Evolutionary conservation across 768 basidiomycete species (phyloP), one percentile per base, ranked within the genome.

Genomic region (Hemileccinum rubropunctum): DNA sequence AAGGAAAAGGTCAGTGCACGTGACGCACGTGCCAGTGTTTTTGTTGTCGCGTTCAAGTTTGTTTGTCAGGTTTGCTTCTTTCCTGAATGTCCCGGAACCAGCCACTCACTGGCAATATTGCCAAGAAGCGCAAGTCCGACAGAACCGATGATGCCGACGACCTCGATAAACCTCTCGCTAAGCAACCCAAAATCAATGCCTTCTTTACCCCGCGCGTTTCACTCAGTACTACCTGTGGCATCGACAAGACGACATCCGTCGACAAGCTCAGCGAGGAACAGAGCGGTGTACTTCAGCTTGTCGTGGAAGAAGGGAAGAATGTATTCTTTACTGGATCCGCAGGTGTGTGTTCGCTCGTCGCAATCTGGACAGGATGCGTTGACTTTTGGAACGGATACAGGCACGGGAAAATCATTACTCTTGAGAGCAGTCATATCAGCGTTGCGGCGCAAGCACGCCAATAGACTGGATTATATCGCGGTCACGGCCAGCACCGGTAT

Each of bases 271-370:
- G 78, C 50, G 66, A 71, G 9, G 81, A 85, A 53, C 84, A 86
- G 59, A 68, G 71, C 35, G 63, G 63, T 27, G 77, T 86, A 0
- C 56, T 84, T 40, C 62, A 66, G 34, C 69, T 83, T 65, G 75
- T 74, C 3, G 77, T 84, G 10, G 76, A 83, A 3, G 76, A 79
- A 30, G 78, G 74, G 11, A 76, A 80, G 66, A 83, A 68, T 42
- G 73, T 86, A 14, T 85, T 86, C 67, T 85, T 85, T 60, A 85
- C 84, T 8, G 84, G 84, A 4, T 77, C 79, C 5, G 84, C 84
- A n/a, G 83, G 83, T 83, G 53, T 43, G 74, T 58, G 12, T 23
- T 37, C 20, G 9, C 6, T 11, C 13, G n/a, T 8, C 28, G n/a
- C n/a, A n/a, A n/a, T n/a, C n/a, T n/a, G n/a, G n/a, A n/a, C n/a